These are phyloP conservation scores for Citrus hindsii DNA, from an alignment of 345 rosid genomes.

Conservation along the genomic window DNA sequence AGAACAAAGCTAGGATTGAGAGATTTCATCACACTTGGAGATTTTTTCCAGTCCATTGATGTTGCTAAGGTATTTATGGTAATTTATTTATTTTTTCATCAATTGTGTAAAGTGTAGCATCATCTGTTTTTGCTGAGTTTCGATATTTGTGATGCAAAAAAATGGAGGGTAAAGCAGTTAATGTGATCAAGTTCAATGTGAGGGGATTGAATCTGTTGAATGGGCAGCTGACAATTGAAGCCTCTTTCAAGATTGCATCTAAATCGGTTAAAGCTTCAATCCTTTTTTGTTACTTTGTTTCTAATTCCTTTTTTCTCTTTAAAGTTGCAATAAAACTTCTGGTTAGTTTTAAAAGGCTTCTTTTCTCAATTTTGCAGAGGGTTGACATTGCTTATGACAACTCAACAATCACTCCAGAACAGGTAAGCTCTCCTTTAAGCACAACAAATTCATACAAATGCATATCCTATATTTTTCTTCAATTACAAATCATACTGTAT, in stretches of 20 bases:
- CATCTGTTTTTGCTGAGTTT: conserved; percentile 19
- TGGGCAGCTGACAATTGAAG: conserved; percentile 73
- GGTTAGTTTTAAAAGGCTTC: background rate
- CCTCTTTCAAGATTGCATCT: conserved; percentile 67
- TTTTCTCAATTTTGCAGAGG: conserved; percentile 42
- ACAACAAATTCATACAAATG: background rate
- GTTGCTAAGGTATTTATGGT: conserved; percentile 48
- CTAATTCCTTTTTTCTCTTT: background rate
- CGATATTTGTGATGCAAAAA: conserved; percentile 21
- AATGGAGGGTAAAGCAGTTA: conserved; percentile 88
- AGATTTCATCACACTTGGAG: conserved; percentile 76
- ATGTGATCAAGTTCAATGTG: conserved; percentile 79
- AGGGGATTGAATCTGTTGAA: conserved; percentile 66
- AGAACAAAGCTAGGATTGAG: conserved; percentile 87
- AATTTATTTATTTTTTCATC: background rate
- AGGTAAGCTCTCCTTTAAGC: conserved; percentile 33
- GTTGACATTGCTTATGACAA: conserved; percentile 61
- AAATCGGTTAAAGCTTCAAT: conserved; percentile 42
- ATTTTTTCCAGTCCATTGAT: conserved; percentile 68
- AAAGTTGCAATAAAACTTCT: background rate
- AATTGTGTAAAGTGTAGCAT: background rate
- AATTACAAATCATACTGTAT: background rate
- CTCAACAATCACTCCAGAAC: conserved; percentile 75
- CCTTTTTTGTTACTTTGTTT: background rate
- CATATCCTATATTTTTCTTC: background rate